phyloP scores from a whole-genome alignment of 2,329 filamentous ascomycete genomes.

The Plectosphaerella cucumerina region DNA sequence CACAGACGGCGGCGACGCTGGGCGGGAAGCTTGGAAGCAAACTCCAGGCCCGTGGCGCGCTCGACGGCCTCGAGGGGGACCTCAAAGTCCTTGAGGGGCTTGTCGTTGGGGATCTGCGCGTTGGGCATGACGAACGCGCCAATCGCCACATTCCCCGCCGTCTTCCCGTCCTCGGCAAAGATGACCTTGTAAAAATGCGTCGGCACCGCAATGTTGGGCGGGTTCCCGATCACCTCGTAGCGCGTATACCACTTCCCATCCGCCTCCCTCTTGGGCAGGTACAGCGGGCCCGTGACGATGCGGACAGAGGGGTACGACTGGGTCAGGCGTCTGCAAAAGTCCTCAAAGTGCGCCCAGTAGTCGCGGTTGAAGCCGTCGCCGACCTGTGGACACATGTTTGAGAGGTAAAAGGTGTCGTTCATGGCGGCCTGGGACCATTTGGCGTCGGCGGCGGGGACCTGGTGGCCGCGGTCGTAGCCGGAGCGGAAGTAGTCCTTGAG shows the following conservation, averaged over 20 bases:
- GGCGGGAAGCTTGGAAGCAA: conserved; percentile 72
- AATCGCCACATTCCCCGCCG: conserved; percentile 72
- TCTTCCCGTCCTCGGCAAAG: conserved; percentile 78
- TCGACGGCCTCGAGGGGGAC: conserved; percentile 91
- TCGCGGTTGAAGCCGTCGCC: conserved; percentile 98
- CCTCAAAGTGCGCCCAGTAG: conserved; percentile 99
- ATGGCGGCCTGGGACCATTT: conserved; percentile 94
- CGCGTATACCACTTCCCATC: conserved; percentile 95
- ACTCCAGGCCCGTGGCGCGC: conserved; percentile 87
- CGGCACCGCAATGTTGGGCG: conserved; percentile 90
- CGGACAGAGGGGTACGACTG: conserved; percentile 78
- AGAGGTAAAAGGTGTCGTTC: conserved; percentile 89
- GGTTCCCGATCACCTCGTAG: conserved; percentile 93
- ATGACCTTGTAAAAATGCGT: conserved; percentile 99
- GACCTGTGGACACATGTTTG: conserved; percentile 98
- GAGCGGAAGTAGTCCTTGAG: conserved; percentile 92
- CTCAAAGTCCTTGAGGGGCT: conserved; percentile 87
- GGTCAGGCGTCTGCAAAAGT: conserved; percentile 87
- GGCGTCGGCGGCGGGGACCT: conserved; percentile 92
- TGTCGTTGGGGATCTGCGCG: conserved; percentile 79
- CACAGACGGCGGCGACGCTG: conserved; percentile 76
- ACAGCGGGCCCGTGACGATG: conserved; percentile 89
- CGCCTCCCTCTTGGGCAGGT: conserved; percentile 77
- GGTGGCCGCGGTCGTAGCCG: conserved; percentile 93
- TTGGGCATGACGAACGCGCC: conserved; percentile 96